Evolutionary conservation across 2,329 filamentous ascomycete genomes (phyloP).

Genomic region (Apiospora aurea): DNA sequence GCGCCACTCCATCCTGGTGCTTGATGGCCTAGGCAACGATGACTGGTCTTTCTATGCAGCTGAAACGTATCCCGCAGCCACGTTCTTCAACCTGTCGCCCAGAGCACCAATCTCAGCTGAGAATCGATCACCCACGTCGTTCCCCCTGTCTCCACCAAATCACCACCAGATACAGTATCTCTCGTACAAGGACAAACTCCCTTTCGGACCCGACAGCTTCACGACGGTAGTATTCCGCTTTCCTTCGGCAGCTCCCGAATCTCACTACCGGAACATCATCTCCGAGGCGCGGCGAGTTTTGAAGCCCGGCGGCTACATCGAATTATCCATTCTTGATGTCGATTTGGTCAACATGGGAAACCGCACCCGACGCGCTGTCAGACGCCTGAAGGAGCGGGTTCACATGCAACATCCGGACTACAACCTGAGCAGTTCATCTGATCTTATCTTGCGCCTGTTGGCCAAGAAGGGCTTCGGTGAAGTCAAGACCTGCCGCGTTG

Average conservation of each 20-base stretch:
- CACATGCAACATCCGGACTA: slow-evolving; percentile 65
- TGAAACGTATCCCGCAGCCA: slow-evolving; percentile 77
- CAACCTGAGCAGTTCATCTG: slow-evolving; percentile 65
- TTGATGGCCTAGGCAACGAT: slow-evolving; percentile 85
- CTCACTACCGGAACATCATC: slow-evolving; percentile 73
- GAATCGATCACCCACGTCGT: slow-evolving; percentile 50
- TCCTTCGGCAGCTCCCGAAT: slow-evolving; percentile 71
- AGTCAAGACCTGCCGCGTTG: slow-evolving; percentile 78
- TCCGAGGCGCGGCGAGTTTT: slow-evolving; percentile 80
- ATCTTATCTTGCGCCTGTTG: slow-evolving; percentile 70
- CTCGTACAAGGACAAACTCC: slow-evolving; percentile 70
- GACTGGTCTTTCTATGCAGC: slow-evolving; percentile 90
- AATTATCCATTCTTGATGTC: slow-evolving; percentile 78
- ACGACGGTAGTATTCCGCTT: slow-evolving; percentile 80
- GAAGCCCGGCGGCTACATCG: slow-evolving; percentile 80
- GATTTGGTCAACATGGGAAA: slow-evolving; percentile 86
- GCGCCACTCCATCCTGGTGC: slow-evolving; percentile 73
- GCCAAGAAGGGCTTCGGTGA: slow-evolving; percentile 74
- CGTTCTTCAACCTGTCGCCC: slow-evolving; percentile 78
- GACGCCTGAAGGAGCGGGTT: slow-evolving; percentile 75
- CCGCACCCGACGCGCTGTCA: slow-evolving; percentile 71
- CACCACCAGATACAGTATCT: slow-evolving; percentile 77
- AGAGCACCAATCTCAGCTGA: slow-evolving; percentile 58
- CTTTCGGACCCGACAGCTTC: slow-evolving; percentile 79
- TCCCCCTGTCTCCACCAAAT: slow-evolving; percentile 68